These are phyloP conservation scores for Discostella stelligeroides DNA, from an alignment of 108 stramenopile genomes.

Conservation along the genomic window DNA sequence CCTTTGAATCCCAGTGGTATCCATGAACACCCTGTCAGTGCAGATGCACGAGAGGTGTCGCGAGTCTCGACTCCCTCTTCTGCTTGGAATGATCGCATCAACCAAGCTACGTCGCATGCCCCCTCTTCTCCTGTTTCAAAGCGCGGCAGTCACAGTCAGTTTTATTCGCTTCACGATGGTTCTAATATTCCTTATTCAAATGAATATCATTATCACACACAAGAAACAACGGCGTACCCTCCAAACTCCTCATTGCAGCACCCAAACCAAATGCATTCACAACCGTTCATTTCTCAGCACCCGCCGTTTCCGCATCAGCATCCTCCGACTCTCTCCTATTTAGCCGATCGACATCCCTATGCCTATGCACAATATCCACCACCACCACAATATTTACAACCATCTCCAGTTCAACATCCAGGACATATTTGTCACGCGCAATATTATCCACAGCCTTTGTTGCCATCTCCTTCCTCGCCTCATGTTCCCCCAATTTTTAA, in stretches of 20 bases:
- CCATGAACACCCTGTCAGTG: neutral
- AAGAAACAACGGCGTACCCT: too few relatives aligned
- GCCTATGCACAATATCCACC: neutral
- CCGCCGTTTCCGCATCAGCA: too few relatives aligned
- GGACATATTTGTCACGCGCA: neutral
- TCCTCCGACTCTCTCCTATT: neutral
- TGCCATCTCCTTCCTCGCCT: too few relatives aligned
- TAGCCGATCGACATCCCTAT: neutral
- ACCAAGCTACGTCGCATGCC: too few relatives aligned
- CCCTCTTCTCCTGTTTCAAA: too few relatives aligned
- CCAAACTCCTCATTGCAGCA: too few relatives aligned
- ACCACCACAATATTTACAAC: neutral
- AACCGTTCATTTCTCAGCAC: too few relatives aligned
- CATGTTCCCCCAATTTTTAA: too few relatives aligned
- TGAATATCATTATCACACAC: neutral
- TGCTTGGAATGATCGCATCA: neutral
- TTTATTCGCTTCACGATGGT: neutral
- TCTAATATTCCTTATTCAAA: neutral
- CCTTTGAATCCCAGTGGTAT: too few relatives aligned
- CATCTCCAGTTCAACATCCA: conserved; percentile 14
- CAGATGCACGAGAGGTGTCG: neutral
- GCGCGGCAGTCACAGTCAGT: neutral
- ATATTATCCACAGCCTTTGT: neutral
- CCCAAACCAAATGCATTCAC: too few relatives aligned
- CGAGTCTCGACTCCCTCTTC: neutral